Conservation (phyloP, 768 basidiomycete genomes). For the Serendipita indica region DNA sequence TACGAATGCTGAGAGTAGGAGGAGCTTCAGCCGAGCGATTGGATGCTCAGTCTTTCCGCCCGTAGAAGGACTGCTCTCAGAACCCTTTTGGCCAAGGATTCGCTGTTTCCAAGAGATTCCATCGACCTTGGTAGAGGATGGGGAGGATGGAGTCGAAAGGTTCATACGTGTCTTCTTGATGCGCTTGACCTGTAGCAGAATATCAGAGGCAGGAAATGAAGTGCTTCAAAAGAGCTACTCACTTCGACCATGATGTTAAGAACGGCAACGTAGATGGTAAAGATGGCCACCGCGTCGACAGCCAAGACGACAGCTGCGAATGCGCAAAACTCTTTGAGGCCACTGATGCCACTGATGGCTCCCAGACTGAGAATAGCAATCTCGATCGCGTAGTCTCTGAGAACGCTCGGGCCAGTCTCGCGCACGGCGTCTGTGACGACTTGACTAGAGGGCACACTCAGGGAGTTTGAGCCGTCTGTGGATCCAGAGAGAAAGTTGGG, state of each 20-base stretch:
- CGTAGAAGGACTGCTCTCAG: constrained; percentile 5
- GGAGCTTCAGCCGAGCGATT: constrained; percentile 72
- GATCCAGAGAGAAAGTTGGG: constrained; percentile 35
- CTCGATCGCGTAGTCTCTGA: constrained; percentile 87
- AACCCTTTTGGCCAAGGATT: constrained; percentile 19
- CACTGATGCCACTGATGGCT: constrained; percentile 72
- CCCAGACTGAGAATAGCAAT: constrained; percentile 80
- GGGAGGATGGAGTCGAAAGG: constrained; percentile 17
- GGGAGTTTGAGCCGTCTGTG: constrained; percentile 9
- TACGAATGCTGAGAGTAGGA: constrained; percentile 83
- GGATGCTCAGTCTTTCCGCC: constrained; percentile 43
- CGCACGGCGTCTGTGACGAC: constrained; percentile 75
- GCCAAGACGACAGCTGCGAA: constrained; percentile 78
- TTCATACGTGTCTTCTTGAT: constrained; percentile 28
- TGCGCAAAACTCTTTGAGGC: constrained; percentile 86
- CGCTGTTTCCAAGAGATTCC: constrained; percentile 29
- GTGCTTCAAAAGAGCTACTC: constrained; percentile 12
- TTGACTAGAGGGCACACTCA: constrained; percentile 38
- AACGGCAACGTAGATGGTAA: constrained; percentile 79
- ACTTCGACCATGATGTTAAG: constrained; percentile 96
- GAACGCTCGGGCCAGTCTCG: constrained; percentile 64
- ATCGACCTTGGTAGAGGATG: constrained; percentile 37
- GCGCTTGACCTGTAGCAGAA: constrained; percentile 26
- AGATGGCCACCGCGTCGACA: constrained; percentile 77
- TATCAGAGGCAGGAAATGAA: constrained; percentile 2